phyloP scores from a whole-genome alignment of 2,329 filamentous ascomycete species.

The Beauveria medogensis region DNA sequence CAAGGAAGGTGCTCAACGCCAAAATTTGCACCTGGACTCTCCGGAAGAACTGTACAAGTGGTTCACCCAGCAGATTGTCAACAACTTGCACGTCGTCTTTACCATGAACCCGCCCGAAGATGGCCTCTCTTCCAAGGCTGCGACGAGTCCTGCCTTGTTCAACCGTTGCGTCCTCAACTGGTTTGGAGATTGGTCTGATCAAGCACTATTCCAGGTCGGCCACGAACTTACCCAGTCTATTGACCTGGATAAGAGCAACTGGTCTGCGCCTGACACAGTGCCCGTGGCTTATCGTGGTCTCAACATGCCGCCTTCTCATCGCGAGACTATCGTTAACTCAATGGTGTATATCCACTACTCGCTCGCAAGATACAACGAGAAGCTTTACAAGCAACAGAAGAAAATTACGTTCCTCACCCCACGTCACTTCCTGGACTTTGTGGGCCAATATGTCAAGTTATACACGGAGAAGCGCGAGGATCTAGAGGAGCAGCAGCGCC shows the following conservation, averaged over 20 bases:
- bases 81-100: constrained; percentile 97
- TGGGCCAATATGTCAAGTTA: constrained; percentile 92
- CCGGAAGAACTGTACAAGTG: constrained; percentile 99
- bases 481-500: constrained; percentile 94
- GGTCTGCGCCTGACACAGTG: constrained; percentile 79
- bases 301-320: constrained; percentile 75
- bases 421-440: constrained; percentile 94
- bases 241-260: constrained; percentile 83
- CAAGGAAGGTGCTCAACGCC: constrained; percentile 94
- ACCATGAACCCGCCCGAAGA: constrained; percentile 99
- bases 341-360: constrained; percentile 99
- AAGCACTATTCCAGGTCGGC: constrained; percentile 95
- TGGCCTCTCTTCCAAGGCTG: constrained; percentile 88
- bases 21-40: constrained; percentile 90
- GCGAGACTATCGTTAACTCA: constrained; percentile 87
- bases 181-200: constrained; percentile 99
- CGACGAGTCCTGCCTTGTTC: constrained; percentile 95
- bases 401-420: constrained; percentile 90
- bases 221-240: constrained; percentile 94
- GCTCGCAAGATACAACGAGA: constrained; percentile 78
- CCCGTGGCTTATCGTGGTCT: constrained; percentile 88
- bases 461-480: constrained; percentile 99
- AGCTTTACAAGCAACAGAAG: constrained; percentile 84
- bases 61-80: constrained; percentile 99
- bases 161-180: constrained; percentile 99